Base-by-base conservation (phyloP, 371 early-diverging fungal genomes). In the Circinella umbellata region DNA sequence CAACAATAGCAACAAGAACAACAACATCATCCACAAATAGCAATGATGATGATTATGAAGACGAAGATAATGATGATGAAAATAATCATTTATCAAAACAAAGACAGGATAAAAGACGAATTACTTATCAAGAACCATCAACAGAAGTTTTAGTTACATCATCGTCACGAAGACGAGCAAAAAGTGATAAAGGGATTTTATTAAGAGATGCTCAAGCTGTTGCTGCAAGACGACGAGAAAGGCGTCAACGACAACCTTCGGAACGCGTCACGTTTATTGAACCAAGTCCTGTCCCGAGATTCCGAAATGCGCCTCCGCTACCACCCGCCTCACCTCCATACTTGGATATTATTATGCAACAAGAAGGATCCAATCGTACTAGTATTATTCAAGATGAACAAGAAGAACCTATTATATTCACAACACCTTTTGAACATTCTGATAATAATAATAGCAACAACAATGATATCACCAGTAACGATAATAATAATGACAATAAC, bases 301-400 rank as follows among this genome's bases (percentile, higher is more conserved):
- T 82, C 57, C 83, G 83, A 46, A 82, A 82, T 63, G 78, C 66
- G 37, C 74, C 80, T 34, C 82, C 82, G 13, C 77, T 79, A 4
- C 80, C 82, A n/a, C 83, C 83, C 3, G 76, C 83, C 20, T 80
- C 83, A 11, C 83, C 83, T 17, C 78, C 77, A 10, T 82, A 78
- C 49, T 49, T 82, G 38, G 69, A 73, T 34, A 74, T 82, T 7
- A 14, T 72, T 27, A 67, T 76, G 34, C 67, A 72, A 54, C 38
- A 51, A 11, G 18, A 54, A 48, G 62, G 65, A n/a, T 51, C n/a
- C 1, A 49, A 36, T 1, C 48, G 51, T 27, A 63, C 63, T 38
- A 68, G 62, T 49, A 68, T 76, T n/a, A 79, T 79, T 47, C 60
- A 57, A 46, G 18, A 39, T 27, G 68, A 68, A 18, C 49, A 38